These are phyloP conservation scores for Limnanthes douglasii DNA, from an alignment of 345 rosid genomes.

Conservation along the genomic window DNA sequence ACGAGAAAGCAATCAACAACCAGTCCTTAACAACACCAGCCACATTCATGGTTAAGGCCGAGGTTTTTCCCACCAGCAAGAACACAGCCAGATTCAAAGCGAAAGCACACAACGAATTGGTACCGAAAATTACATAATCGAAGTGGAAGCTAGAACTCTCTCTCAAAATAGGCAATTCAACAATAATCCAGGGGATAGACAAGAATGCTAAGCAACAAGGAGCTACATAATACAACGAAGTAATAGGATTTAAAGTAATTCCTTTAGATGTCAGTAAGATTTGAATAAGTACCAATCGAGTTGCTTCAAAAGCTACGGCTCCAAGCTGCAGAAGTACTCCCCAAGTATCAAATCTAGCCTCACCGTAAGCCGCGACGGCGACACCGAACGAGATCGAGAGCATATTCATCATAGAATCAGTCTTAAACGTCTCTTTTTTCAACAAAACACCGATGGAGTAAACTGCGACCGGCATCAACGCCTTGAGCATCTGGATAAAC, in stretches of 20 bases:
- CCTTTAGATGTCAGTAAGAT: conserved; percentile 85
- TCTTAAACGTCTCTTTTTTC: conserved; percentile 52
- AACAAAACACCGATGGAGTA: conserved; percentile 77
- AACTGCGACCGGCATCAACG: conserved; percentile 95
- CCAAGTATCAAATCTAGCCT: conserved; percentile 84
- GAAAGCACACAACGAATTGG: conserved; percentile 81
- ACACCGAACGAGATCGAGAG: conserved; percentile 89
- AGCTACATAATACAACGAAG: conserved; percentile 72
- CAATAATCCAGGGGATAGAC: conserved; percentile 81
- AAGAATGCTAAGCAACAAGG: conserved; percentile 82
- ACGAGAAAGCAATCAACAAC: conserved; percentile 88
- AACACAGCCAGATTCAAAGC: conserved; percentile 92
- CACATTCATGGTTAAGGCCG: conserved; percentile 95
- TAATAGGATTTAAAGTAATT: conserved; percentile 68
- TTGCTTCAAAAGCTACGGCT: conserved; percentile 88
- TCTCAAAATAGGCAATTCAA: conserved; percentile 52
- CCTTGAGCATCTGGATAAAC: conserved; percentile 94
- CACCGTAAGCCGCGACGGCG: conserved; percentile 82
- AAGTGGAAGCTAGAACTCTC: conserved; percentile 81
- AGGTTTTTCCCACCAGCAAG: conserved; percentile 89
- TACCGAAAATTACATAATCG: conserved; percentile 76
- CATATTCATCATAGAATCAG: conserved; percentile 78
- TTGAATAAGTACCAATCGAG: conserved; percentile 81
- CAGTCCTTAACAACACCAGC: conserved; percentile 98
- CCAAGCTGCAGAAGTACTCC: conserved; percentile 83